Evolutionary conservation across 177 flowering plant species (phyloP), one percentile per base, ranked within the genome.

Genomic region (Vitis hybrid): DNA sequence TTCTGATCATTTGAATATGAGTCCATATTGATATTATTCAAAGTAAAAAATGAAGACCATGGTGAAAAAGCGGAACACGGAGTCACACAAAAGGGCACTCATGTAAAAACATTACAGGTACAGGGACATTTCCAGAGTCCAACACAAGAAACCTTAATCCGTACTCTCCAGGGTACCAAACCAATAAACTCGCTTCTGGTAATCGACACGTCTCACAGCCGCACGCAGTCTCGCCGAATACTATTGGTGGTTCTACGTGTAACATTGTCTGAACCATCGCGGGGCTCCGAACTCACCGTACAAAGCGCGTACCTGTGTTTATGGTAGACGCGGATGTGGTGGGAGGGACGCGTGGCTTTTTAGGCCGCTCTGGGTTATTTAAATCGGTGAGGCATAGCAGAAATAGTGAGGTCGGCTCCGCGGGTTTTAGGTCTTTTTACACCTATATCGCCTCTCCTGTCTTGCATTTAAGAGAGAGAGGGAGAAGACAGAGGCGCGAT

Each of bases 241-340:
- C 45, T n/a, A 62, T 62, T 62, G 64, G 64, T 62, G 2, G 8
- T 62, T 40, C n/a, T 14, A 62, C 64, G 64, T 62, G 64, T 61
- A 58, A 21, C 48, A 17, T 26, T 12, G 49, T 61, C 50, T 2
- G n/a, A 8, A 13, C 10, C 48, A 32, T 30, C 64, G 5, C 49
- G 13, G 30, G 5, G 23, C 26, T 32, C 21, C 5, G 15, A 58
- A 32, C 11, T 58, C 61, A 10, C 32, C 21, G 5, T 13, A 1
- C n/a, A 32, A 7, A 61, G 64, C 64, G 64, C 32, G 64, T 61
- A 30, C 63, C 6, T 11, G 15, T 10, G 10, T 13, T 13, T 26
- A 30, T 11, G 1, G 15, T 61, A 32, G 49, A 11, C 7, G 15
- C 4, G 64, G 49, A 17, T 4, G 64, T 62, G 45, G 14, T 23